phyloP scores from a whole-genome alignment of 2,329 filamentous ascomycete genomes.

The Macrophomina tecta region DNA sequence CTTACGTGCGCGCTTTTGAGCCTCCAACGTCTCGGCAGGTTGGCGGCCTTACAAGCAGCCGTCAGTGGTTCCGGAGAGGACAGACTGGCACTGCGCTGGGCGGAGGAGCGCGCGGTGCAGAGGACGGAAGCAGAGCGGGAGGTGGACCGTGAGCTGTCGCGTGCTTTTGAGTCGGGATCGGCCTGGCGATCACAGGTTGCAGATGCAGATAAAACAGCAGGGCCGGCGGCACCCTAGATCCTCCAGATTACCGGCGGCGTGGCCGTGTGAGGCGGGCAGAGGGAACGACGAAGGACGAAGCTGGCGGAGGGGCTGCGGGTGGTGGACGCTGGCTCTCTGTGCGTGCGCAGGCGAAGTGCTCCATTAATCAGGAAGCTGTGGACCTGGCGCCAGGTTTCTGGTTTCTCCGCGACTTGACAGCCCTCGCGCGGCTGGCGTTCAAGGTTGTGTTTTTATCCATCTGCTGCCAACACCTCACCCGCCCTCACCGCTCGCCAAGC shows the following conservation, averaged over 20 bases:
- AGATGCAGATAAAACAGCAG: constrained; percentile 24
- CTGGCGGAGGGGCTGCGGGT: constrained; percentile 4
- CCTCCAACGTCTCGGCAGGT: neutral
- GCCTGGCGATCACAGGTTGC: constrained; percentile 19
- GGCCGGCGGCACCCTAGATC: constrained; percentile 22
- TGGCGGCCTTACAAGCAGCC: neutral
- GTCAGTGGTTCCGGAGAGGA: constrained; percentile 6
- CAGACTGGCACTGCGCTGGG: constrained; percentile 23
- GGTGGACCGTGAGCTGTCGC: constrained; percentile 26
- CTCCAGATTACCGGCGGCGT: constrained; percentile 13
- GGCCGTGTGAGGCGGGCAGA: constrained; percentile 4
- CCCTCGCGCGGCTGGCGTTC: constrained; percentile 21
- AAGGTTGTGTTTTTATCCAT: constrained; percentile 24
- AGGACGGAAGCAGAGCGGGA: constrained; percentile 19
- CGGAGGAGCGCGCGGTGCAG: constrained; percentile 21
- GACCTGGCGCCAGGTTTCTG: constrained; percentile 25
- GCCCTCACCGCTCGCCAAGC: constrained; percentile 23
- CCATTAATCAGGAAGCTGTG: constrained; percentile 25
- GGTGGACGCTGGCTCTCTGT: constrained; percentile 16
- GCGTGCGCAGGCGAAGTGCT: constrained; percentile 12
- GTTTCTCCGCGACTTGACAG: neutral
- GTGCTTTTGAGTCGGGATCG: constrained; percentile 28
- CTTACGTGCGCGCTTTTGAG: constrained; percentile 23
- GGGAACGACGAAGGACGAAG: neutral
- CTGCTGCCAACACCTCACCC: constrained; percentile 22